Conservation (phyloP, 2,329 filamentous ascomycete genomes). For the Cryoendolithus antarcticus region DNA sequence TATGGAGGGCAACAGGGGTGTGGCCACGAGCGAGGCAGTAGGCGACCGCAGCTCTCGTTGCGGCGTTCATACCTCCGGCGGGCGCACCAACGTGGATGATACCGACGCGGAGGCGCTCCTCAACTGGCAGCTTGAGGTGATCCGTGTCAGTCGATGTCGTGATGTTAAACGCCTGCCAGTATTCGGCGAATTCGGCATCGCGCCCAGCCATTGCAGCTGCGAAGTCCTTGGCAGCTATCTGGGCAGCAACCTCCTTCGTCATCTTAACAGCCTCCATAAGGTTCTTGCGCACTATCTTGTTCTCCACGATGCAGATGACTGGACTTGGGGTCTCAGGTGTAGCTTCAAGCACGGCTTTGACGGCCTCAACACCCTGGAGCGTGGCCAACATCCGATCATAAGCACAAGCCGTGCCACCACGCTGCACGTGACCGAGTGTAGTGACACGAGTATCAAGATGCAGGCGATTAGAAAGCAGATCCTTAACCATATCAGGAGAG, state of each 20-base stretch:
- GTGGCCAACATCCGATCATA: constrained; percentile 92
- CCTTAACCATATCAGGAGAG: constrained; percentile 66
- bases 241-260: constrained; percentile 71
- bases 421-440: constrained; percentile 91
- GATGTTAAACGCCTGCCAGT: constrained; percentile 80
- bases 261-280: constrained; percentile 78
- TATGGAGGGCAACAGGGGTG: constrained; percentile 83
- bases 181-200: constrained; percentile 87
- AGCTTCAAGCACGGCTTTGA: constrained; percentile 80
- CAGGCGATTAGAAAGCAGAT: constrained; percentile 70
- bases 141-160: constrained; percentile 74
- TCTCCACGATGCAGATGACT: constrained; percentile 93
- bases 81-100: constrained; percentile 96
- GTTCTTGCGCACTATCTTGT: constrained; percentile 87
- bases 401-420: constrained; percentile 81
- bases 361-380: constrained; percentile 85
- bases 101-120: constrained; percentile 81
- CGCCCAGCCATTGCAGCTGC: constrained; percentile 75
- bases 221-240: constrained; percentile 78
- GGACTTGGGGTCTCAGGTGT: constrained; percentile 82
- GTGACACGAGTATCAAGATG: constrained; percentile 87
- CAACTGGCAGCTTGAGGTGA: constrained; percentile 52
- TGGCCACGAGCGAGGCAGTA: constrained; percentile 91
- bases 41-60: constrained; percentile 80
- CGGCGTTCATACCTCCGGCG: constrained; percentile 96